Percentiles rank a stretch among this genome's conserved stretches.
These are phyloP conservation scores for Neonothopanus nambi DNA, from an alignment of 1,284 basidiomycete species.

Conservation along the genomic window DNA sequence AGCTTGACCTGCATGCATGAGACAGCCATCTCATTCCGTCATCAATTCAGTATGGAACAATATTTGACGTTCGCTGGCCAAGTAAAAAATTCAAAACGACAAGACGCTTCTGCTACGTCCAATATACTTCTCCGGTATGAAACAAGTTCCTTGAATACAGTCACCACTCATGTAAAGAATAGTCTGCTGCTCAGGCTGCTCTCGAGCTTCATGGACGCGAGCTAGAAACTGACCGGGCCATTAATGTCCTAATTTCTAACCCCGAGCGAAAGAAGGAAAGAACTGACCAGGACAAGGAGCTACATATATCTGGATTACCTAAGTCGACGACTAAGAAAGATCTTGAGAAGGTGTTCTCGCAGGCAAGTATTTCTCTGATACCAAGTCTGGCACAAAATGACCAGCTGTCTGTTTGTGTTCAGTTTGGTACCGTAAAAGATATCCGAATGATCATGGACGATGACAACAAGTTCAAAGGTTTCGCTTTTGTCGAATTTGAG, in stretches of 20 bases:
- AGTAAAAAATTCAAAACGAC: constrained; percentile 93
- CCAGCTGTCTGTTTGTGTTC: constrained; percentile 5
- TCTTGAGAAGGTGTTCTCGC: constrained; percentile 73
- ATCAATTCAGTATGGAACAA: constrained; percentile 72
- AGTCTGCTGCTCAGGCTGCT: constrained; percentile 77
- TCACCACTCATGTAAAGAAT: constrained; percentile 2
- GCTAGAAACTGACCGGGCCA: constrained; percentile 60
- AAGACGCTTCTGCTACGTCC: constrained; percentile 93
- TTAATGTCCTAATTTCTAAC: constrained; percentile 89
- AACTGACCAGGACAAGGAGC: constrained; percentile 81
- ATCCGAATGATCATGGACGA: constrained; percentile 78
- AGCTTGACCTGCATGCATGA: not conserved
- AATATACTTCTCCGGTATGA: constrained; percentile 83
- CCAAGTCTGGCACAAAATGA: not conserved
- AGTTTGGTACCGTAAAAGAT: constrained; percentile 84
- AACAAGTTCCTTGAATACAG: constrained; percentile 20
- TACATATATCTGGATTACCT: constrained; percentile 85
- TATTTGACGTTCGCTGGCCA: constrained; percentile 97
- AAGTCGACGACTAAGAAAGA: constrained; percentile 75
- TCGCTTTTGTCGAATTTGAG: constrained; percentile 93
- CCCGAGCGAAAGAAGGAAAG: constrained; percentile 87
- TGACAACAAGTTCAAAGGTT: constrained; percentile 76
- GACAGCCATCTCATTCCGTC: constrained; percentile 5
- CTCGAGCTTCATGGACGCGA: constrained; percentile 79
- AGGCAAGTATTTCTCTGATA: constrained; percentile 52